Percentiles rank a stretch among this genome's conserved stretches.
Evolutionary conservation across 2,329 filamentous ascomycete genomes (phyloP).

Genomic region (Colletotrichum chrysophilum): DNA sequence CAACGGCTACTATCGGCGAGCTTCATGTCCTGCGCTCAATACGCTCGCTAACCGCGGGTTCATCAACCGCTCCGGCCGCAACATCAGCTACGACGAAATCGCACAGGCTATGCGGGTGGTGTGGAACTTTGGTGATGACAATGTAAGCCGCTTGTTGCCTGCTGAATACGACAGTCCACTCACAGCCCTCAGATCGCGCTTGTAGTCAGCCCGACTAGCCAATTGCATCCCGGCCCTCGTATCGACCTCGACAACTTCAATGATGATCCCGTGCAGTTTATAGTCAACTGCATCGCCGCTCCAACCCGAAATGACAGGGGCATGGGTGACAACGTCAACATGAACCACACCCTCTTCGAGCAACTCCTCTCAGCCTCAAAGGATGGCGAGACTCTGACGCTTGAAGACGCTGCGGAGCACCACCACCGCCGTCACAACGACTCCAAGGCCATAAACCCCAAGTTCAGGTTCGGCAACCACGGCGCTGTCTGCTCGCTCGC

Average conservation of each 20-base stretch:
- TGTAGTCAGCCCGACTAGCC: not conserved
- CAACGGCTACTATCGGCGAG: not conserved
- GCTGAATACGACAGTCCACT: not conserved
- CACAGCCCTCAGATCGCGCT: not conserved
- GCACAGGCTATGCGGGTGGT: not conserved
- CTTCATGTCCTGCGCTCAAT: not conserved
- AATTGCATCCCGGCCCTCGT: not conserved
- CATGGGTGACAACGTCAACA: not conserved
- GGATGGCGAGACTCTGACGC: not conserved
- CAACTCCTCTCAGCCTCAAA: not conserved
- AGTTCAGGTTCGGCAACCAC: not conserved
- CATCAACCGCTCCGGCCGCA: not conserved
- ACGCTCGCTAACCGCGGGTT: not conserved
- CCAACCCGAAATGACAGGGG: not conserved
- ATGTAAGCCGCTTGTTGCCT: not conserved
- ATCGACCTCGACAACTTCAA: not conserved
- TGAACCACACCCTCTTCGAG: not conserved
- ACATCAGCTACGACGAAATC: not conserved
- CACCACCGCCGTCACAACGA: not conserved
- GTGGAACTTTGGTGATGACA: not conserved
- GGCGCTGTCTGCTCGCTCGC: not conserved
- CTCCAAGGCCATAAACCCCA: not conserved
- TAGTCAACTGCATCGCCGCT: not conserved
- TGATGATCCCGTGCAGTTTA: not conserved
- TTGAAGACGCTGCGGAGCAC: not conserved